Percentiles rank a stretch among this genome's conserved stretches.
phyloP scores from a whole-genome alignment of 2,329 filamentous ascomycete genomes.

The Trichoderma pleuroti region DNA sequence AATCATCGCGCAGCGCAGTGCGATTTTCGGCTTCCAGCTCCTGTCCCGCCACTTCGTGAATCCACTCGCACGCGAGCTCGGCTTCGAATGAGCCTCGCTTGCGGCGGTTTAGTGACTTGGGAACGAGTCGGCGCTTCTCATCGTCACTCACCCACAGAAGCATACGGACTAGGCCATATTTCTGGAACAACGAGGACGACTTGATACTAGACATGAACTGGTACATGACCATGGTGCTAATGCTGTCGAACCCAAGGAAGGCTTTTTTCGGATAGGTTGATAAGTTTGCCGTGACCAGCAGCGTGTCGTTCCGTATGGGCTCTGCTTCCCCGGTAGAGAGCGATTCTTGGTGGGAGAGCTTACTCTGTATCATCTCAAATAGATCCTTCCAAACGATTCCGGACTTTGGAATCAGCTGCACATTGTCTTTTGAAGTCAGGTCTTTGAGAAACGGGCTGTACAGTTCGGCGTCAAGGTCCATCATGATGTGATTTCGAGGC shows the following conservation, averaged over 20 bases:
- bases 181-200: conserved; percentile 60
- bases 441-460: conserved; percentile 61
- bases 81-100: conserved; percentile 55
- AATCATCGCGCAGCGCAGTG: conserved; percentile 41
- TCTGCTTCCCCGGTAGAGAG: conserved; percentile 34
- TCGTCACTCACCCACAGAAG: conserved; percentile 66
- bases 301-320: conserved; percentile 61
- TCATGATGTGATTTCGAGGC: conserved; percentile 76
- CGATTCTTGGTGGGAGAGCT: conserved; percentile 54
- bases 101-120: conserved; percentile 55
- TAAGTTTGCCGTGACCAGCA: conserved; percentile 71
- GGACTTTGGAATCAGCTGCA: conserved; percentile 51
- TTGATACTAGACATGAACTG: conserved; percentile 61
- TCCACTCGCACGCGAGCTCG: conserved; percentile 57
- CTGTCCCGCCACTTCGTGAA: conserved; percentile 54
- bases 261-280: conserved; percentile 49
- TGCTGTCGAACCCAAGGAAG: conserved; percentile 52
- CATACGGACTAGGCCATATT: conserved; percentile 75
- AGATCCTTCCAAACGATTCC: conserved; percentile 61
- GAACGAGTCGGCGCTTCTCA: conserved; percentile 58
- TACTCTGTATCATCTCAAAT: conserved; percentile 45
- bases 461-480: conserved; percentile 64
- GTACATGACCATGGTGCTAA: conserved; percentile 56
- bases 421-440: conserved; percentile 48
- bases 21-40: conserved; percentile 32